These are phyloP conservation scores for Eucalyptus erythrocorys DNA, from an alignment of 345 rosid species.

Conservation along the genomic window DNA sequence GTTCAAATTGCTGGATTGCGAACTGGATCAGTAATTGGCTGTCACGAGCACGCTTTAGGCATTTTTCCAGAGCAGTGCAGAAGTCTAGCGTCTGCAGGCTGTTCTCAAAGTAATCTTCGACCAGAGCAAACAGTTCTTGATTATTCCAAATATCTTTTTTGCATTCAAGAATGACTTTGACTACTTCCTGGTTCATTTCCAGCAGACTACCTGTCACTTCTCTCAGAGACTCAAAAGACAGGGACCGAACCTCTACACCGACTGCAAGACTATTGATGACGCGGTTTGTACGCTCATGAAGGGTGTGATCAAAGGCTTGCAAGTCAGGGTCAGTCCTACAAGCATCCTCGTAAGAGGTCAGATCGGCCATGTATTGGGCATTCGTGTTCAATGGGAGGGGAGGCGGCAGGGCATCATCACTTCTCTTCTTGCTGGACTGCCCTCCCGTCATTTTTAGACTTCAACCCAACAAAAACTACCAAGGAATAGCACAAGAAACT, in stretches of 20 bases:
- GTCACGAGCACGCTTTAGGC: constrained; percentile 53
- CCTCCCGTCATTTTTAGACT: constrained; percentile 10
- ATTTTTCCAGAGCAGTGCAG: constrained; percentile 57
- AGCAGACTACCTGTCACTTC: constrained; percentile 62
- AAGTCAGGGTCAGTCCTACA: constrained; percentile 63
- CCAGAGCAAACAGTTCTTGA: constrained; percentile 45
- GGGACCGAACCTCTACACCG: constrained; percentile 38
- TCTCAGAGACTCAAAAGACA: constrained; percentile 68
- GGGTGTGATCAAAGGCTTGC: constrained; percentile 44
- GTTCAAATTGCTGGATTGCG: constrained; percentile 52
- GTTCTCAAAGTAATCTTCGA: constrained; percentile 56
- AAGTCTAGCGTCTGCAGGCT: constrained; percentile 60
- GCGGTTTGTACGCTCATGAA: constrained; percentile 52
- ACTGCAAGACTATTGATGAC: constrained; percentile 44
- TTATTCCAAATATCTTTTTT: constrained; percentile 73
- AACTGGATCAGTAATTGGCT: constrained; percentile 58
- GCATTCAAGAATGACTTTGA: constrained; percentile 49
- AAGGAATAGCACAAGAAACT: not conserved
- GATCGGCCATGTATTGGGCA: constrained; percentile 27
- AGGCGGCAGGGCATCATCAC: constrained; percentile 6
- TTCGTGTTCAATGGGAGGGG: constrained; percentile 10
- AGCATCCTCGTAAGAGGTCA: constrained; percentile 64
- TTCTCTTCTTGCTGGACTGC: constrained; percentile 11
- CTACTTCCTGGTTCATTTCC: constrained; percentile 82
- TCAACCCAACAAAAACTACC: not conserved